A percentile compares a stretch with the other conserved stretches of the same genome.
Evolutionary conservation across 1,139 yeast genomes (phyloP).

Genomic region (Suhomyces choctaworum): DNA sequence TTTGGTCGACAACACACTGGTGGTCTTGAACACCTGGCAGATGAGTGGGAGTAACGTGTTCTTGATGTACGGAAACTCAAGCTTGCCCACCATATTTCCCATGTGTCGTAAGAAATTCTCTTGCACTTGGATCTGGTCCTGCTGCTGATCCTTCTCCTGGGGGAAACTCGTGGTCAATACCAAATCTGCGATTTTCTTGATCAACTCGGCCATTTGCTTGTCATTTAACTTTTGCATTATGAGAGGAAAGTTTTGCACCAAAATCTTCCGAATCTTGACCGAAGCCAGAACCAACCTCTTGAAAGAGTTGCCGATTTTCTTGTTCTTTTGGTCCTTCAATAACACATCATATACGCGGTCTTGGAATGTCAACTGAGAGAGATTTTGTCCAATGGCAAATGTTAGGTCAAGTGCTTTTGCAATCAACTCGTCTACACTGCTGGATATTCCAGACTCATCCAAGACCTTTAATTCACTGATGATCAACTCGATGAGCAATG

Average conservation of each 20-base stretch:
- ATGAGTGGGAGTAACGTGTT: conserved; percentile 71
- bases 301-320: conserved; percentile 34
- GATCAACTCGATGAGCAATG: conserved; percentile 56
- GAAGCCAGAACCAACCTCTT: conserved; percentile 44
- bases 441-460: conserved; percentile 14
- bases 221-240: conserved; percentile 55
- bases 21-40: conserved; percentile 72
- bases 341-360: conserved; percentile 56
- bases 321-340: conserved; percentile 33
- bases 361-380: conserved; percentile 76
- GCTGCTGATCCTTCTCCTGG: conserved; percentile 27
- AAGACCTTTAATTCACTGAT: conserved; percentile 34
- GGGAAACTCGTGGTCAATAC: conserved; percentile 29
- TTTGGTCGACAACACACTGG: conserved; percentile 79
- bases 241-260: conserved; percentile 57
- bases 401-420: conserved; percentile 58
- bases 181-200: conserved; percentile 32
- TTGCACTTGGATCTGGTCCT: conserved; percentile 50
- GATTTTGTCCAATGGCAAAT: conserved; percentile 59
- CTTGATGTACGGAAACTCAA: conserved; percentile 75
- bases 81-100: conserved; percentile 43
- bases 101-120: conserved; percentile 54
- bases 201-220: conserved; percentile 40
- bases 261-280: conserved; percentile 35
- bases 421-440: conserved; percentile 39